Evolutionary conservation across 768 basidiomycete species (phyloP).

Genomic region (Suillus cothurnatus): DNA sequence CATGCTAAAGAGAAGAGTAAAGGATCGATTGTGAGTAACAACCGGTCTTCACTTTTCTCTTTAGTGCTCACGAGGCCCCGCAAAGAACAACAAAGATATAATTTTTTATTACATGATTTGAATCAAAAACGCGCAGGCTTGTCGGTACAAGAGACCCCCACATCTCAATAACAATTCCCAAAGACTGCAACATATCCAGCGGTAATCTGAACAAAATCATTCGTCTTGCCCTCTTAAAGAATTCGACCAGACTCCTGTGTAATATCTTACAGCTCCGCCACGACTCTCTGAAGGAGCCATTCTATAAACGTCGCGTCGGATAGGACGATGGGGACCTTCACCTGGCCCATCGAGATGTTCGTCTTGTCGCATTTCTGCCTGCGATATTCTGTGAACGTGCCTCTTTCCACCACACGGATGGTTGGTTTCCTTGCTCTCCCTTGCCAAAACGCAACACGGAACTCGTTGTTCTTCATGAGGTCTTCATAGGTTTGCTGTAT

Average conservation of each 20-base stretch:
- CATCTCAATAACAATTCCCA: not conserved
- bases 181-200: too few species aligned
- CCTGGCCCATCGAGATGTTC: constrained; percentile 2
- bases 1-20: too few species aligned
- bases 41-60: not conserved
- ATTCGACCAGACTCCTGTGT: not conserved
- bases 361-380: constrained; percentile 5
- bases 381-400: constrained; percentile 12
- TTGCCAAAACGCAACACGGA: not conserved
- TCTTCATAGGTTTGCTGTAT: constrained; percentile 1
- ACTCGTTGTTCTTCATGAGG: not conserved
- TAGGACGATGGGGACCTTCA: constrained; percentile 12
- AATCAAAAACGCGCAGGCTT: not conserved
- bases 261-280: constrained; percentile 2
- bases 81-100: not conserved
- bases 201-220: not conserved
- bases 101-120: too few species aligned
- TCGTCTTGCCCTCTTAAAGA: not conserved
- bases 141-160: not conserved
- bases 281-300: constrained; percentile 12
- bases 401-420: constrained; percentile 6
- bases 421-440: not conserved
- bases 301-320: constrained; percentile 1
- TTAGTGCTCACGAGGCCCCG: not conserved
- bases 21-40: too few species aligned